Percentiles rank a stretch among this genome's conserved stretches.
phyloP scores from a whole-genome alignment of 2,329 filamentous ascomycete genomes.

The Microcera coccophila region DNA sequence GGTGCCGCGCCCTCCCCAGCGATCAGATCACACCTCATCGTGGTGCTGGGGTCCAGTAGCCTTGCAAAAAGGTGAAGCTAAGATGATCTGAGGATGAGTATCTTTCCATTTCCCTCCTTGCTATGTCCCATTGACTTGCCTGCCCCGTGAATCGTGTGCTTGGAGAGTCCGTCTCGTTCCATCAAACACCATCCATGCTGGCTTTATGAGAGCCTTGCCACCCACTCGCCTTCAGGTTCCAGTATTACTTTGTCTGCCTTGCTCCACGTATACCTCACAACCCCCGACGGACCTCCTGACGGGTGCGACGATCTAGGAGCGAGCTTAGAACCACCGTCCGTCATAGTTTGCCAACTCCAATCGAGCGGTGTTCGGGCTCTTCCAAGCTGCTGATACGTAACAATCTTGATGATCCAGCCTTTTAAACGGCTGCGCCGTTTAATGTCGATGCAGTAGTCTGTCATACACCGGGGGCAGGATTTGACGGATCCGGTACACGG shows the following conservation, averaged over 20 bases:
- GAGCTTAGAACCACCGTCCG: neutral
- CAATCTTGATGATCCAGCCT: conserved; percentile 8
- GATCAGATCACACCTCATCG: too few relatives aligned
- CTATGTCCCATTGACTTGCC: too few relatives aligned
- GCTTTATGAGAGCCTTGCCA: too few relatives aligned
- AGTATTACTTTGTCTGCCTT: neutral
- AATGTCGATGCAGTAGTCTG: conserved; percentile 8
- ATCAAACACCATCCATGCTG: too few relatives aligned
- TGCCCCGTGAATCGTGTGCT: too few relatives aligned
- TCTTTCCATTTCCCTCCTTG: too few relatives aligned
- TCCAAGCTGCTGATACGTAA: conserved; percentile 11
- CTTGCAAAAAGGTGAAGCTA: too few relatives aligned
- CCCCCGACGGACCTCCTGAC: neutral
- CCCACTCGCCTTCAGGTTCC: neutral
- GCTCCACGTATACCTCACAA: neutral
- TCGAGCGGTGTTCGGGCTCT: conserved; percentile 9
- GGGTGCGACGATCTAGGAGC: neutral
- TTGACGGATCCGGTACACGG: conserved; percentile 1
- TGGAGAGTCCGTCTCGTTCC: too few relatives aligned
- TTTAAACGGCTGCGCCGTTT: neutral
- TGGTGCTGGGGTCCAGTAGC: too few relatives aligned
- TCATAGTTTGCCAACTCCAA: conserved; percentile 5
- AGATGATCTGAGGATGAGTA: too few relatives aligned
- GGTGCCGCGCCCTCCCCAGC: too few relatives aligned
- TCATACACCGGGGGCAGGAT: conserved; percentile 11